A percentile compares a stretch with the other conserved stretches of the same genome.
Evolutionary conservation across 768 basidiomycete genomes (phyloP).

Genomic region (Xerocomellus chrysenteron): DNA sequence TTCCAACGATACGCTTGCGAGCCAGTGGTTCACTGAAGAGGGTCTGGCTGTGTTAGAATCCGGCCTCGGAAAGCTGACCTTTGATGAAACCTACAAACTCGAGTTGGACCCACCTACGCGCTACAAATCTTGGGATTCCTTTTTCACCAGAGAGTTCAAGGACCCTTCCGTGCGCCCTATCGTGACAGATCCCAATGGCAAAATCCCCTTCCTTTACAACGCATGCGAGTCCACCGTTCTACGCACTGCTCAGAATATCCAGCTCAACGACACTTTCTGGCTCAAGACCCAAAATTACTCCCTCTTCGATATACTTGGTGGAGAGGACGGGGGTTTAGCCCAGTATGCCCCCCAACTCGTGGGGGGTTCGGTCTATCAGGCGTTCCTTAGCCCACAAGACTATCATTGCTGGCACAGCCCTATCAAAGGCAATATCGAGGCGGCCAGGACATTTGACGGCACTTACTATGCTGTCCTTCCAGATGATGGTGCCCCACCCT

Average conservation of each 20-base stretch:
- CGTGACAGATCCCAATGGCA: too few relatives aligned
- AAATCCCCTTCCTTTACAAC: too few relatives aligned
- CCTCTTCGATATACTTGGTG: constrained; percentile 48
- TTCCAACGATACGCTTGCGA: too few relatives aligned
- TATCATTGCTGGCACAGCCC: constrained; percentile 68
- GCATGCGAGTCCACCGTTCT: constrained; percentile 48
- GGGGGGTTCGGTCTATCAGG: constrained; percentile 54
- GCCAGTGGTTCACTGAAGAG: too few relatives aligned
- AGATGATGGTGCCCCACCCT: too few relatives aligned
- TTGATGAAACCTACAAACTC: constrained; percentile 8
- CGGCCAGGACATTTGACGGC: constrained; percentile 33
- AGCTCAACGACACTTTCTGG: constrained; percentile 52
- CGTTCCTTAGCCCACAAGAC: constrained; percentile 48
- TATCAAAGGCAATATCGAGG: constrained; percentile 35
- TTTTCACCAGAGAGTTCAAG: constrained; percentile 47
- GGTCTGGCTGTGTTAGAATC: too few relatives aligned
- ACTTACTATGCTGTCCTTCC: not conserved
- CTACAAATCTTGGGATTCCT: constrained; percentile 42
- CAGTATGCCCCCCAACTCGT: not conserved
- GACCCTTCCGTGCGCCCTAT: too few relatives aligned
- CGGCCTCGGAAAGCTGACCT: too few relatives aligned
- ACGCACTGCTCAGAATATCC: constrained; percentile 34
- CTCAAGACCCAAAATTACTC: constrained; percentile 61
- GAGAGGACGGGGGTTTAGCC: too few relatives aligned
- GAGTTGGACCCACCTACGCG: not conserved